Base-by-base conservation (phyloP, 129 eudicot species). In the Escallonia herrerae region DNA sequence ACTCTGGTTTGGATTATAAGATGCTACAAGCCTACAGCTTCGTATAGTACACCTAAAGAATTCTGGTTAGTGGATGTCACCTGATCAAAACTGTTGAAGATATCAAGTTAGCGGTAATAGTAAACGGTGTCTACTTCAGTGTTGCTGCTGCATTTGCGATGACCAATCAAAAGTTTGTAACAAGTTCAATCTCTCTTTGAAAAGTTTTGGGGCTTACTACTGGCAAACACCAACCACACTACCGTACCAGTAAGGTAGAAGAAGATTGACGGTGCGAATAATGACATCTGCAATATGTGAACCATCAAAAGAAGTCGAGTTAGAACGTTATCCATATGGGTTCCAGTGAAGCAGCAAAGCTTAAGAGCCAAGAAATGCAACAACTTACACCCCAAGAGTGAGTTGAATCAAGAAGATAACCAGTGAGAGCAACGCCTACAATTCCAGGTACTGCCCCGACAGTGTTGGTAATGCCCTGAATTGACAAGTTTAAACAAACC, bases 391-490 rank as follows among this genome's bases (percentile, higher is more conserved):
- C 70, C 98, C 98, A 91, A 64, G 98, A 91, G 79, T 91, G 98
- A 42, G 98, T 91, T 72, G 89, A 60, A 74, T 91, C 98, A 46
- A 91, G 98, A 79, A 91, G 85, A 79, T 75, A 91, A 68, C 98
- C 98, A 0, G 98, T 88, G 53, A 88, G 98, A 70, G 96, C 91
- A 77, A 91, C 95, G 44, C 98, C 98, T 11, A 91, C 76, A 48
- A 88, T 91, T 80, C 98, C 98, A 59, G 98, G 98, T 45, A 91
- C 87, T 57, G 98, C 98, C 46, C 96, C 98, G 40, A 85, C 81
- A 0, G 97, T 91, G 80, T 91, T 91, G 45, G 97, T 91, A 58
- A 91, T 87, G 54, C 97, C 97, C 97, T 91, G 80, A 57, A 39
- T 44, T 8, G 40, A 58, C 49, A 55, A 72, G 41, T 37, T 52